Evolutionary conservation across 768 basidiomycete species (phyloP).

Genomic region (Amanita molliuscula): DNA sequence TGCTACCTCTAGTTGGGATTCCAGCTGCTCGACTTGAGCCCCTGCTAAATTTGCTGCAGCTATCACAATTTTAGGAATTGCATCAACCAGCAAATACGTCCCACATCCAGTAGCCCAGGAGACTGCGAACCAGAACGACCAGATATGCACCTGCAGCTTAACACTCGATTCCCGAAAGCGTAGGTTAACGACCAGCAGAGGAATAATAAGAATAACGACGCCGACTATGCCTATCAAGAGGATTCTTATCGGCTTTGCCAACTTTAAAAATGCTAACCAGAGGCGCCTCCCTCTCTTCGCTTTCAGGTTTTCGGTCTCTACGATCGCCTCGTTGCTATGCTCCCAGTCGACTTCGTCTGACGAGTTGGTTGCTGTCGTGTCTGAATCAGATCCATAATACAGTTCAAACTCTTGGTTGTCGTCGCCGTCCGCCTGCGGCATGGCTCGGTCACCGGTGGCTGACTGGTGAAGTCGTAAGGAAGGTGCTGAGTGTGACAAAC

Average conservation of each 20-base stretch:
- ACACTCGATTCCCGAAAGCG: conserved; percentile 41
- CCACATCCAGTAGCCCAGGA: conserved; percentile 52
- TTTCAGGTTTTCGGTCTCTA: conserved; percentile 23
- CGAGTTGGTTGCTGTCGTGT: conserved; percentile 42
- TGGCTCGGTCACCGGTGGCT: not conserved
- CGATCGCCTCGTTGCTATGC: conserved; percentile 36
- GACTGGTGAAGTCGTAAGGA: not conserved
- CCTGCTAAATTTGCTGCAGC: conserved; percentile 43
- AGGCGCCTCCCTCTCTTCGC: conserved; percentile 54
- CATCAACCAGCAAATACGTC: conserved; percentile 57
- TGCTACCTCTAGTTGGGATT: conserved; percentile 56
- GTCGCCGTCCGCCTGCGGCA: not conserved
- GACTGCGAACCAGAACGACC: conserved; percentile 62
- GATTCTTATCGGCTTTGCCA: conserved; percentile 48
- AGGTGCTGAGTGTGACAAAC: not conserved
- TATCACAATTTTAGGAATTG: conserved; percentile 47
- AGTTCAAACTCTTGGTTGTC: not conserved
- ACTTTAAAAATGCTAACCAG: conserved; percentile 58
- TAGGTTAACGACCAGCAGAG: conserved; percentile 57
- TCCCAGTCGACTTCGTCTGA: conserved; percentile 75
- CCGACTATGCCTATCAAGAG: conserved; percentile 51
- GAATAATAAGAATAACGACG: conserved; percentile 54
- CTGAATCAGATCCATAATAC: not conserved
- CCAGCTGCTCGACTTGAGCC: conserved; percentile 54
- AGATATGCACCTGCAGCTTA: conserved; percentile 46